Conservation (phyloP, 768 basidiomycete genomes). For the Amanita rimosa region DNA sequence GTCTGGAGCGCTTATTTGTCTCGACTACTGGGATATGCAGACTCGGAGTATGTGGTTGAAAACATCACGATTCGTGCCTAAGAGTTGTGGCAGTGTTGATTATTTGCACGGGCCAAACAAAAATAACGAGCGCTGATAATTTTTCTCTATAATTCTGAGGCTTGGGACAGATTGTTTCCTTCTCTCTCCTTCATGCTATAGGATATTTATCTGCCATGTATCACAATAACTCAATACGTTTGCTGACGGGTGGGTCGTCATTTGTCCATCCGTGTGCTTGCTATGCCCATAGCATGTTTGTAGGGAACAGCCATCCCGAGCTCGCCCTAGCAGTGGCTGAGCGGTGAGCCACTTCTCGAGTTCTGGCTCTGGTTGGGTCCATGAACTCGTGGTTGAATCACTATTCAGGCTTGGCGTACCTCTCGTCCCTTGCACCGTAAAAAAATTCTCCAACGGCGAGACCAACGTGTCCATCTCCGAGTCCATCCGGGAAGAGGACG, state of each 20-base stretch:
- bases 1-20: conserved; percentile 62
- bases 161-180: not conserved
- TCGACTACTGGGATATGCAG: conserved; percentile 81
- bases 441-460: conserved; percentile 92
- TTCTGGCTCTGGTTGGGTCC: conserved; percentile 27
- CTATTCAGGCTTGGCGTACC: conserved; percentile 74
- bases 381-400: conserved; percentile 40
- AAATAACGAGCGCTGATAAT: conserved; percentile 20
- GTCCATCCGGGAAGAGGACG: conserved; percentile 95
- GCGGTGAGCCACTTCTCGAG: conserved; percentile 71
- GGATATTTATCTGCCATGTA: conserved; percentile 37
- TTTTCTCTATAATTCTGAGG: conserved; percentile 11
- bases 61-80: conserved; percentile 71
- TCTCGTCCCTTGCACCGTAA: conserved; percentile 75
- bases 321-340: conserved; percentile 93
- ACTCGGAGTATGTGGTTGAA: conserved; percentile 96
- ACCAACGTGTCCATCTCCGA: conserved; percentile 92
- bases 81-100: conserved; percentile 34
- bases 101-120: conserved; percentile 28
- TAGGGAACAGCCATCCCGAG: conserved; percentile 97
- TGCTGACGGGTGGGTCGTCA: conserved; percentile 50
- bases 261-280: not conserved
- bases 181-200: conserved; percentile 23
- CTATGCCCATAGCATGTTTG: conserved; percentile 11
- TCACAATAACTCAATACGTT: conserved; percentile 71